Conservation (phyloP, 73 alveolate genomes). For the Blepharisma japonicum region DNA sequence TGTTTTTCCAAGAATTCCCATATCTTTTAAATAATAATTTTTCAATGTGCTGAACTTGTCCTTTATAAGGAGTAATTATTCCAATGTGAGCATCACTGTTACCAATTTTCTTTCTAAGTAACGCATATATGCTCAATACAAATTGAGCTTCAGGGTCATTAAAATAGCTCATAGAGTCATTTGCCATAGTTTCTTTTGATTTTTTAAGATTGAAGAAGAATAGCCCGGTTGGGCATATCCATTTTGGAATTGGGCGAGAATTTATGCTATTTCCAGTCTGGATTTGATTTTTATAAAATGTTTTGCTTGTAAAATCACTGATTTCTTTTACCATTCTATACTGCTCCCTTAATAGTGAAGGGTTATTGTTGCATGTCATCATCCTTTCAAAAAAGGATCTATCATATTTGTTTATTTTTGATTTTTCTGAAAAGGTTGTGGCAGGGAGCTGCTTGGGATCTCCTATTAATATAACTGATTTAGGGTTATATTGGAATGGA, state of each 20-base stretch:
- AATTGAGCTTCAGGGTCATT: conserved; percentile 10
- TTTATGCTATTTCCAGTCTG: not conserved
- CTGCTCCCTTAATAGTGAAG: conserved; percentile 81
- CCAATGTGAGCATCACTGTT: conserved; percentile 32
- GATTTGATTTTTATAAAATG: conserved; percentile 68
- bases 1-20: conserved; percentile 30
- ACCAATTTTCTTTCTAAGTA: not conserved
- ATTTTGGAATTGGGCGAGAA: not conserved
- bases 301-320: conserved; percentile 72
- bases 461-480: conserved; percentile 82
- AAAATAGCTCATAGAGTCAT: not conserved
- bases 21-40: conserved; percentile 20
- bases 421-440: conserved; percentile 67
- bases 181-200: not conserved
- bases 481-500: conserved; percentile 74
- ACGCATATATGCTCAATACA: not conserved
- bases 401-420: conserved; percentile 58
- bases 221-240: not conserved
- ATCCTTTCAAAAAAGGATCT: conserved; percentile 79
- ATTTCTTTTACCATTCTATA: conserved; percentile 95
- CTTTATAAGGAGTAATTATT: conserved; percentile 53
- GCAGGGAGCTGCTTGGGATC: conserved; percentile 93
- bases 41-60: conserved; percentile 36
- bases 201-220: not conserved
- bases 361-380: conserved; percentile 63